Evolutionary conservation across 805 yeast species (phyloP), one percentile per base, ranked within the genome.

Genomic region (Candida khao-thaluensis): DNA sequence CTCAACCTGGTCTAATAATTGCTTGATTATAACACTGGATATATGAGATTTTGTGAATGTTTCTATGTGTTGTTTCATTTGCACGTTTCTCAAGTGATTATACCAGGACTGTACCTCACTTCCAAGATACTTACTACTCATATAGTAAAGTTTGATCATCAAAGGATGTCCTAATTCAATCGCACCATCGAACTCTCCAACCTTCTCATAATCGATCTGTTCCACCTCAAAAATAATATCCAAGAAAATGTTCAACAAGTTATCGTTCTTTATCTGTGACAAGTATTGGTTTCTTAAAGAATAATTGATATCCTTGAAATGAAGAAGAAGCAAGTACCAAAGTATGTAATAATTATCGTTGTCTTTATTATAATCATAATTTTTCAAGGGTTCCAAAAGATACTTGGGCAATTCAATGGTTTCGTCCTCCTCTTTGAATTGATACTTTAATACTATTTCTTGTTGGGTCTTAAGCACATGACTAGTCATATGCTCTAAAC

Each of bases 31-130:
- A 2, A 69, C 53, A 3, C 90, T 87, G 2, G 95, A 82, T 17
- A 90, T 72, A 46, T 64, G 71, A 26, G 68, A 71, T 20, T 71
- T 64, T 1, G 90, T 76, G 48, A 85, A 82, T 35, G 66, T 73
- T 41, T 85, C 91, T 32, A 86, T 69, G 26, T 69, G 66, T 5
- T 66, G 54, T 50, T 82, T 85, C 44, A 77, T 60, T 32, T 82
- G 83, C 41, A 80, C 74, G 53, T 85, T 85, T 47, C 88, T 75
- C 23, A 88, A 69, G 12, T 76, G 77, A 38, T 76, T 67, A 62
- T 72, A 89, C 95, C 95, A 90, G 10, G 60, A 59, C 50, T 81
- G 83, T 2, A 74, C 75, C 12, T 69, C 55, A 3, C 83, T 73
- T 2, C 87, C 85, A 31, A 79, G 63, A 46, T 71, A 64, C 33